These are phyloP conservation scores for Apiospora koreana DNA, from an alignment of 2,329 filamentous ascomycete genomes.

Conservation along the genomic window DNA sequence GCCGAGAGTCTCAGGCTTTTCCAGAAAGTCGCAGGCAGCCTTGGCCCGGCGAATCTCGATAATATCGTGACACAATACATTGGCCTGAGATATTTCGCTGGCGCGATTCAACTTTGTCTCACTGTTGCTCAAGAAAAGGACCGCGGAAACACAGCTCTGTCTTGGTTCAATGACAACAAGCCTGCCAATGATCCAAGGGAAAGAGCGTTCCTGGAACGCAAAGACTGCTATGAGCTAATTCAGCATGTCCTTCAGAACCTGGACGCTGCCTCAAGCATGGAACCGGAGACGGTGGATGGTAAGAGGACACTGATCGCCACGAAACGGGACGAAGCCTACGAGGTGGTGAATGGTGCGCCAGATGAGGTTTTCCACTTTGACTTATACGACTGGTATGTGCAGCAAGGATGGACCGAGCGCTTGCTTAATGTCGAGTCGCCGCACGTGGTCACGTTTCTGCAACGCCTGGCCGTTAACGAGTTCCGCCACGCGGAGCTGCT, in stretches of 20 bases:
- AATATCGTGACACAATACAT: constrained; percentile 79
- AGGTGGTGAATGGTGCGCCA: constrained; percentile 81
- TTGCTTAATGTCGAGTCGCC: constrained; percentile 82
- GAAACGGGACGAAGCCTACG: constrained; percentile 84
- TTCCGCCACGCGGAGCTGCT: constrained; percentile 84
- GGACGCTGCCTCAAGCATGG: constrained; percentile 67
- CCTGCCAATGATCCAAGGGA: constrained; percentile 71
- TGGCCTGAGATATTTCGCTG: constrained; percentile 84
- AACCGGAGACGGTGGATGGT: constrained; percentile 77
- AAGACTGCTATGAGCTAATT: constrained; percentile 82
- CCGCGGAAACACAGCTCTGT: constrained; percentile 79
- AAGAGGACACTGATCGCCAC: constrained; percentile 73
- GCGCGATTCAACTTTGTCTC: constrained; percentile 85
- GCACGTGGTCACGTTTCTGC: constrained; percentile 83
- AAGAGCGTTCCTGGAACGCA: constrained; percentile 68
- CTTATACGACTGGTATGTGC: constrained; percentile 97
- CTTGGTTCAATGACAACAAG: constrained; percentile 84
- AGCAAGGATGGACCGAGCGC: constrained; percentile 80
- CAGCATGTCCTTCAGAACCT: constrained; percentile 78
- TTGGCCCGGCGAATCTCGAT: constrained; percentile 79
- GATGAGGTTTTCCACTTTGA: constrained; percentile 96
- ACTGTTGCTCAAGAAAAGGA: constrained; percentile 83
- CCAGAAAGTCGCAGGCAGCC: constrained; percentile 79
- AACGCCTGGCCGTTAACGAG: constrained; percentile 71
- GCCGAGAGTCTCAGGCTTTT: constrained; percentile 90